Evolutionary conservation across 257 asterid genomes (phyloP), one percentile per base, ranked within the genome.

Genomic region (Nicotiana undulata): DNA sequence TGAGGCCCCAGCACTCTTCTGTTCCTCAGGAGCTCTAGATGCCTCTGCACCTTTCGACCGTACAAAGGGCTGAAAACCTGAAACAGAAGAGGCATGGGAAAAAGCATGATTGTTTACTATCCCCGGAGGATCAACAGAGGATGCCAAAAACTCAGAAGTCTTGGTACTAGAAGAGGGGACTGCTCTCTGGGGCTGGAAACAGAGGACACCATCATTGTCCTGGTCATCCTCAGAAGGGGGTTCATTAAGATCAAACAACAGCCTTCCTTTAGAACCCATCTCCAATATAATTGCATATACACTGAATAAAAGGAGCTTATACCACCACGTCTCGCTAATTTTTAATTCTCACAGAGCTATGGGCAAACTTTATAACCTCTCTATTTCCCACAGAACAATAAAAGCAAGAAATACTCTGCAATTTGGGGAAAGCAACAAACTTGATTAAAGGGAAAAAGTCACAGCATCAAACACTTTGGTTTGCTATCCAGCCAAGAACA

Each of bases 21-120:
- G 86, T 76, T 85, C 88, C 63, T 82, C 80, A 76, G 88, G 80
- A 82, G 44, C 67, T 37, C 83, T 89, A 75, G 90, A 77, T 75
- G 61, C 95, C 79, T 82, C 89, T 79, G 83, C 85, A 86, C 81
- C 65, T 82, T 88, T 88, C n/a, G 89, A 66, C 86, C 97, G 89
- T 17, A 92, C 91, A 89, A 96, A 96, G 75, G 99, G 99, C 91
- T 94, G 99, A 88, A 96, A 96, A 79, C 97, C 97, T 34, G 99
- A 96, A 76, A 96, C 92, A 75, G 97, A 90, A 79, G 99, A 91
- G 67, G 97, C 98, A 84, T 96, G 99, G 81, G 95, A 91, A 86
- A 96, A 96, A 49, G 98, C 98, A 85, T 88, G 82, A 88, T 92
- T 94, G 89, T 96, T 96, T 60, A 91, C 90, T 81, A 94, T 92